These are phyloP conservation scores for Ophiocordyceps sinensis DNA, from an alignment of 2,329 filamentous ascomycete species.

Conservation along the genomic window DNA sequence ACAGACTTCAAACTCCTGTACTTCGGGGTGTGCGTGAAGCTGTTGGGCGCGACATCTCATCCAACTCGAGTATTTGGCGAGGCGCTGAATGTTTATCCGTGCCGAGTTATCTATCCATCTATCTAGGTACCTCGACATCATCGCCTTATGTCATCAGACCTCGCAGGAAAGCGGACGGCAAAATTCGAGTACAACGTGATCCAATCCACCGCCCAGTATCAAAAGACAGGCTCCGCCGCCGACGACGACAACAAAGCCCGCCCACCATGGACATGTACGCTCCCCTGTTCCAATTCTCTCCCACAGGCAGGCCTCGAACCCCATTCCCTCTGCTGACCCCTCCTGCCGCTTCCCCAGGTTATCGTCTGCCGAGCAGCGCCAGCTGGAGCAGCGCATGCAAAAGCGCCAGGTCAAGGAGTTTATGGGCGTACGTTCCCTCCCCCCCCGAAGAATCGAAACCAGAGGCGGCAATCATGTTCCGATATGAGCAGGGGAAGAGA, in stretches of 20 bases:
- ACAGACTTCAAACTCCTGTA: too few relatives aligned
- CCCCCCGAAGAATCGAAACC: neutral
- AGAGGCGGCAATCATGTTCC: neutral
- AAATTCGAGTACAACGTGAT: neutral
- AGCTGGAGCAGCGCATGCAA: conserved; percentile 89
- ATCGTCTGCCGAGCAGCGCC: conserved; percentile 68
- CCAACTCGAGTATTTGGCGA: too few relatives aligned
- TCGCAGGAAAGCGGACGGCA: too few relatives aligned
- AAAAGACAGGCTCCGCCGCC: neutral
- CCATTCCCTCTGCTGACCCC: conserved; percentile 1
- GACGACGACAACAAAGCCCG: neutral
- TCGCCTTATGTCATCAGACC: too few relatives aligned
- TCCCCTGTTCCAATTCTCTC: neutral
- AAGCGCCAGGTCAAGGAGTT: conserved; percentile 99
- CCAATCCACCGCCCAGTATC: neutral
- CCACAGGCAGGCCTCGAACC: neutral
- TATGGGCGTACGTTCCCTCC: conserved; percentile 60
- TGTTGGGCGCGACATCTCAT: too few relatives aligned
- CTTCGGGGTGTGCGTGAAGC: too few relatives aligned
- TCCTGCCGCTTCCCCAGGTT: conserved; percentile 29
- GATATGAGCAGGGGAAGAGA: too few relatives aligned
- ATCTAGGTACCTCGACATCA: too few relatives aligned
- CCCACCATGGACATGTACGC: conserved; percentile 7
- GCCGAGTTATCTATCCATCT: too few relatives aligned
- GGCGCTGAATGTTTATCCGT: too few relatives aligned